Base-by-base conservation (phyloP, 140 eudicot species). In the Oenanthe javanica region DNA sequence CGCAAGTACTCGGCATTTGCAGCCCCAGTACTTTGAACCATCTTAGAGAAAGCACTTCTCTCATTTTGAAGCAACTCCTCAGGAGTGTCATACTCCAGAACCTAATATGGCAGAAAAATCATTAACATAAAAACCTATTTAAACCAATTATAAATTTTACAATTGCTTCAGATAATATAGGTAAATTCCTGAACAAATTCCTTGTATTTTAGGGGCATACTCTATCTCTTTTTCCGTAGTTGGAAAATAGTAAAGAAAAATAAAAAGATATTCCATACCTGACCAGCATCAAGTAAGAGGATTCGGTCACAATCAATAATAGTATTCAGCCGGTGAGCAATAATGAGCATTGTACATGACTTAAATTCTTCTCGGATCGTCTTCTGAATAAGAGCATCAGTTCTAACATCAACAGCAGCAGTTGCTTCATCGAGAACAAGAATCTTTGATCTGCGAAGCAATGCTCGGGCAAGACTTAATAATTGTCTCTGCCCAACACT, bases 381-480 rank as follows among this genome's bases (percentile, higher is more conserved):
- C 79, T 93, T 93, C 89, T 96, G 99, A 27, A 96, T 91, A 80
- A 96, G 96, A 76, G 98, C 97, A 86, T 96, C 99, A 69, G 99
- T 96, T 82, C 97, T 88, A 49, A 96, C 96, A 87, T 96, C 99
- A 84, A 96, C 98, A 27, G 99, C 98, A 40, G 99, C 99, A 38
- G 99, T 96, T 70, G 99, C 99, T 96, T 96, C 99, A 87, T 96
- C 99, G 52, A 96, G 98, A 79, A 96, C 99, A 61, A 96, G 94
- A 79, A 96, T 93, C 85, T 96, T 96, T 76, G 99, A 93, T 83
- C 99, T 88, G 31, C 98, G 84, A 54, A 96, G 97, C 78, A 91
- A 83, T 47, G 99, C 98, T 75, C 98, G 93, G 31, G 99, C 87
- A 84, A 96, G 97, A 89, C 99, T 93, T 40, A 96, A 81, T 23